Evolutionary conservation across 805 yeast species (phyloP).

Genomic region (Barnettozyma salicaria): DNA sequence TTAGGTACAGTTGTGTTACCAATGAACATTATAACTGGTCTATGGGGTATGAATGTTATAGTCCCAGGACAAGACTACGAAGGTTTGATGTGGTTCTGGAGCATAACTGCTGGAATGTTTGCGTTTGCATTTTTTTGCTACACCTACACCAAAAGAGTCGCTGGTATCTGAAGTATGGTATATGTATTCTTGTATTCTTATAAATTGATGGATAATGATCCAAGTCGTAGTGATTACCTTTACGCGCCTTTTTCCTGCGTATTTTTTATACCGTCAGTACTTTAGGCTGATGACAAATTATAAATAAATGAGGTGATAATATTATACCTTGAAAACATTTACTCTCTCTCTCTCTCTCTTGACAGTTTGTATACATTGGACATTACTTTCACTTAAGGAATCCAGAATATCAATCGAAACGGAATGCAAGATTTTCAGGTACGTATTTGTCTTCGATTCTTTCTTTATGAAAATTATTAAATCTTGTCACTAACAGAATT

Average conservation of each 20-base stretch:
- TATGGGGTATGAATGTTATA: slow-evolving; percentile 98
- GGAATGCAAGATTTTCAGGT: slow-evolving; percentile 8
- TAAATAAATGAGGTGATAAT: too few relatives aligned
- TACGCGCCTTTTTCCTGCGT: slow-evolving; percentile 1
- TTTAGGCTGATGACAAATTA: too few relatives aligned
- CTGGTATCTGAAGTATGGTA: slow-evolving; percentile 26
- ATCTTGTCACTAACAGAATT: background rate
- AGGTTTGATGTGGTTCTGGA: slow-evolving; percentile 62
- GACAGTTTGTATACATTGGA: too few relatives aligned
- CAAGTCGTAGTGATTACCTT: background rate
- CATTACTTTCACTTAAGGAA: too few relatives aligned
- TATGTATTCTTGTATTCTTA: background rate
- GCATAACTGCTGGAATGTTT: slow-evolving; percentile 42
- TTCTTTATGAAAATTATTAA: too few relatives aligned
- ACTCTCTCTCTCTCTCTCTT: too few relatives aligned
- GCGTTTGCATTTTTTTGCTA: slow-evolving; percentile 42
- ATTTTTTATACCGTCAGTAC: too few relatives aligned
- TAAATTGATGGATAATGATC: background rate
- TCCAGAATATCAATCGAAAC: background rate
- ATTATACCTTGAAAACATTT: too few relatives aligned
- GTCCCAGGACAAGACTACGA: slow-evolving; percentile 85
- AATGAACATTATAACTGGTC: slow-evolving; percentile 89
- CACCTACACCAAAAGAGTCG: slow-evolving; percentile 40
- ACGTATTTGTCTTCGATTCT: background rate
- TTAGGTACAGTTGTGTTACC: slow-evolving; percentile 95